A percentile compares a stretch with the other conserved stretches of the same genome.
These are phyloP conservation scores for Aspergillus sclerotioniger DNA, from an alignment of 495 filamentous ascomycete species.

Conservation along the genomic window DNA sequence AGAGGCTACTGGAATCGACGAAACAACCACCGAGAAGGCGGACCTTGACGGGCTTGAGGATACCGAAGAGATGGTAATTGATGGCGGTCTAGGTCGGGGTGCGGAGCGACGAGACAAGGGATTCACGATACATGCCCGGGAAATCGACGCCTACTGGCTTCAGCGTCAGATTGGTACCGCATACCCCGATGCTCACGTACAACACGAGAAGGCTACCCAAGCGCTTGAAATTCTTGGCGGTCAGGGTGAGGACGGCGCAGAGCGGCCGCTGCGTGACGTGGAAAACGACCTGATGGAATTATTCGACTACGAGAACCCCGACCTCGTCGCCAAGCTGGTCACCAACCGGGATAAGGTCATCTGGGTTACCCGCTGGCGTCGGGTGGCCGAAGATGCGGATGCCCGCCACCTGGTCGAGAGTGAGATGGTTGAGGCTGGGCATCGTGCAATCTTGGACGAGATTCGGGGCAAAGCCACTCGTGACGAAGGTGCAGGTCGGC, in stretches of 20 bases:
- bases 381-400: slow-evolving; percentile 75
- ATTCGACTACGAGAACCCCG: slow-evolving; percentile 94
- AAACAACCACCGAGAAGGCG: slow-evolving; percentile 47
- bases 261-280: slow-evolving; percentile 81
- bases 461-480: slow-evolving; percentile 62
- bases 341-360: slow-evolving; percentile 88
- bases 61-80: slow-evolving; percentile 75
- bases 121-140: slow-evolving; percentile 65
- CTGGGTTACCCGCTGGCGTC: slow-evolving; percentile 89
- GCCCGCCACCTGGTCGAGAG: slow-evolving; percentile 76
- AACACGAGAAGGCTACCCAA: slow-evolving; percentile 81
- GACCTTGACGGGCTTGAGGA: slow-evolving; percentile 48
- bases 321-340: slow-evolving; percentile 89
- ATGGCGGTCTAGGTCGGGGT: slow-evolving; percentile 50
- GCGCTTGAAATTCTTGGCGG: slow-evolving; percentile 79
- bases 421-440: slow-evolving; percentile 86
- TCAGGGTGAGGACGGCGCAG: slow-evolving; percentile 73
- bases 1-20: slow-evolving; percentile 46
- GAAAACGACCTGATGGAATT: slow-evolving; percentile 98
- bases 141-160: slow-evolving; percentile 97
- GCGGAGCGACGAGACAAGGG: slow-evolving; percentile 53
- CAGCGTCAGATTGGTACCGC: slow-evolving; percentile 86
- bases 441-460: slow-evolving; percentile 83
- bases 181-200: slow-evolving; percentile 85
- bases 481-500: slow-evolving; percentile 52